Evolutionary conservation across 2,329 filamentous ascomycete species (phyloP).

Genomic region (Ceratocystis smalleyi): DNA sequence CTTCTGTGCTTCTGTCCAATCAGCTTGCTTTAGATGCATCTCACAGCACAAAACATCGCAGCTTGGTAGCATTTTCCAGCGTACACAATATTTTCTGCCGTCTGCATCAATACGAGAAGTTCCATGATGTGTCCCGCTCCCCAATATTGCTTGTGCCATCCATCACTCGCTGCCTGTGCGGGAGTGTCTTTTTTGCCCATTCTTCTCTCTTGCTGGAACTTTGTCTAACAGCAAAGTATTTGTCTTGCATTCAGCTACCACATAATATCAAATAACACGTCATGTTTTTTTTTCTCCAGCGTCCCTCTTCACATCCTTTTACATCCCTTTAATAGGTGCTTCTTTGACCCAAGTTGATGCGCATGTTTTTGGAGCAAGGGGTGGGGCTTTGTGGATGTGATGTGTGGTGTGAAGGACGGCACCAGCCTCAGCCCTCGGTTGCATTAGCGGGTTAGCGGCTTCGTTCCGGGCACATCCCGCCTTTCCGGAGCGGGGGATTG

Average conservation of each 20-base stretch:
- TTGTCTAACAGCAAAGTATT: neutral
- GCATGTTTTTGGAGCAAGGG: neutral
- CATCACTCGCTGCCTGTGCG: neutral
- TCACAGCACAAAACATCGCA: neutral
- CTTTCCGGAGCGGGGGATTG: neutral
- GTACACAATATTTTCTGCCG: neutral
- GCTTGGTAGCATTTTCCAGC: neutral
- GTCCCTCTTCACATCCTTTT: neutral
- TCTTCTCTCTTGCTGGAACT: neutral
- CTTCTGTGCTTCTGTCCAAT: too few relatives aligned
- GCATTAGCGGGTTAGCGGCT: neutral
- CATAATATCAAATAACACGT: neutral
- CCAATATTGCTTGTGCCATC: neutral
- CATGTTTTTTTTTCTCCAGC: neutral
- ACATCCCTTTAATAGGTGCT: neutral
- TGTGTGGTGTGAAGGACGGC: neutral
- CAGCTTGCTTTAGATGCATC: too few relatives aligned
- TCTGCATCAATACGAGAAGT: neutral
- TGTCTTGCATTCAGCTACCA: constrained; percentile 1
- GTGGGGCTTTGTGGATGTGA: neutral
- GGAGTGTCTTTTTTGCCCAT: neutral
- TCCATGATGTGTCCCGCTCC: neutral
- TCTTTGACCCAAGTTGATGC: neutral
- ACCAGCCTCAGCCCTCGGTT: neutral
- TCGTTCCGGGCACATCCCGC: neutral